Base-by-base conservation (phyloP, 371 early-diverging fungal species). In the Capillidium heterosporum region DNA sequence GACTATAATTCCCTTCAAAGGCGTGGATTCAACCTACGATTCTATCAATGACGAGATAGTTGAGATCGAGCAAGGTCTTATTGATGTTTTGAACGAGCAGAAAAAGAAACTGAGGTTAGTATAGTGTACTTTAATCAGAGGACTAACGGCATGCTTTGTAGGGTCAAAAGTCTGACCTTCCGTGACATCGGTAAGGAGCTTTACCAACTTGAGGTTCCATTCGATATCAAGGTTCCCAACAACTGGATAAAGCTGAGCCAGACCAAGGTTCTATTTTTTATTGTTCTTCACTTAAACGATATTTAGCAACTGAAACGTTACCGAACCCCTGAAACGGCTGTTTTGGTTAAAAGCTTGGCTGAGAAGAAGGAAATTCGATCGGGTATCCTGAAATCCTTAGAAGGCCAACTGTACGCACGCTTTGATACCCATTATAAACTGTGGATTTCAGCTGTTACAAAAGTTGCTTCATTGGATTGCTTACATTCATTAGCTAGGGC, bases 121-220 rank as follows among this genome's bases (percentile, higher is more conserved):
- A 43, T 0, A 21, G 13, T n/a, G 27, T 40, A 23, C 10, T n/a
- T 49, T 10, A 10, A 17, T 17, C n/a, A 13, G 43, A 1, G 55
- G 13, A 51, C n/a, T 26, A 11, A 8, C 13, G 49, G 28, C 32
- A 28, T 56, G 10, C 62, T 41, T 0, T 35, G 8, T 59, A 76
- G 76, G 42, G 70, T 68, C 2, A 59, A 69, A 28, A 69, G 73
- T 35, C 54, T 85, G n/a, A 60, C 55, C 1, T 99, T 86, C 72
- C 85, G 82, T 61, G 81, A 94, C 70, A 64, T 95, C 49, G 94
- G 94, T 26, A 98, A 98, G 65, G 99, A 98, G 62, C 75, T 89
- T 8, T 93, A 87, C 67, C 93, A 91, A 69, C 65, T 99, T 15
- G 98, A 99, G 64, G 76, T 91, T 1, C 87, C 96, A 0, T 72